Percentiles rank a stretch among this genome's conserved stretches.
Conservation (phyloP, 106 monocot genomes). For the Narthecium ossifragum region DNA sequence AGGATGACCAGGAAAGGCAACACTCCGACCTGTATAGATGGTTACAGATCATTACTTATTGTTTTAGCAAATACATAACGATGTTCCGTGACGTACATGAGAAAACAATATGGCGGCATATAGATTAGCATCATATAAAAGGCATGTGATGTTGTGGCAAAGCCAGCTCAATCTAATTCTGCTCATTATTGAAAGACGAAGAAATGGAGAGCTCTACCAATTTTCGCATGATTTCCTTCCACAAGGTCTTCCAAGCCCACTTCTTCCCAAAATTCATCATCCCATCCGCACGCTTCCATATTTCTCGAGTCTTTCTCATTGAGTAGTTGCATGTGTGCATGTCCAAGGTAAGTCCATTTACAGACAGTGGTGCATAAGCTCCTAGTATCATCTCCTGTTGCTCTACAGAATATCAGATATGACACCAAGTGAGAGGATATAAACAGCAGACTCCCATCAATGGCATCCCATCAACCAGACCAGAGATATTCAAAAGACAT, state of each 20-base stretch:
- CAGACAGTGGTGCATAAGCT: conserved; percentile 96
- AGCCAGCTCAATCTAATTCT: too few relatives aligned
- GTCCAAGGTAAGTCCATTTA: conserved; percentile 98
- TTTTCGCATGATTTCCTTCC: conserved; percentile 90
- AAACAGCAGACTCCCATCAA: neutral
- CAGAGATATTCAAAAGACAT: too few relatives aligned
- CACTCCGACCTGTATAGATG: conserved; percentile 64
- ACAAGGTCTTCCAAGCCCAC: conserved; percentile 87
- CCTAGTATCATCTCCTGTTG: conserved; percentile 97
- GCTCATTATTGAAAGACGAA: too few relatives aligned
- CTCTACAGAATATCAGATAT: conserved; percentile 47
- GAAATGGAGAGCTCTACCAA: conserved; percentile 50
- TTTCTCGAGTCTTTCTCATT: conserved; percentile 48
- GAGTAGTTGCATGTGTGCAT: conserved; percentile 72
- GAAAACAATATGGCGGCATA: too few relatives aligned
- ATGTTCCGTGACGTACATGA: too few relatives aligned
- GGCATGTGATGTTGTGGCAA: too few relatives aligned
- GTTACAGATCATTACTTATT: too few relatives aligned
- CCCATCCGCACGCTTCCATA: conserved; percentile 98
- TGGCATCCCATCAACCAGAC: too few relatives aligned
- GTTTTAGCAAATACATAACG: too few relatives aligned
- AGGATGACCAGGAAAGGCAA: conserved; percentile 95
- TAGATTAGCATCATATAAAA: too few relatives aligned
- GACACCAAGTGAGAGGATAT: conserved; percentile 6
- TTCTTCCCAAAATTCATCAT: conserved; percentile 94